These are phyloP conservation scores for Acrodontium crateriforme DNA, from an alignment of 2,329 filamentous ascomycete species.

Conservation along the genomic window DNA sequence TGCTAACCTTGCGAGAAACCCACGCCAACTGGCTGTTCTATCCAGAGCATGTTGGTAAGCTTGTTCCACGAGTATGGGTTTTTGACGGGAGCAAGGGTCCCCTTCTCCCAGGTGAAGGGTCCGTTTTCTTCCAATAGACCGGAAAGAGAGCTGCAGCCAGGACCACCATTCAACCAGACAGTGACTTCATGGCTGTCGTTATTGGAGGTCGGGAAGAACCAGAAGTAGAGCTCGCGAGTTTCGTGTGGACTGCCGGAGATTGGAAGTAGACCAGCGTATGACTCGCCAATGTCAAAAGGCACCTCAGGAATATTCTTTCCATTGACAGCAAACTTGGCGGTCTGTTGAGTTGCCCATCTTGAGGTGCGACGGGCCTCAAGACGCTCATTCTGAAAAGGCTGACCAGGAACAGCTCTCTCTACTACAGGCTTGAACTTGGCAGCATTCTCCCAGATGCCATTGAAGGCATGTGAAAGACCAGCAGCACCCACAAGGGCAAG, in stretches of 20 bases:
- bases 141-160: constrained; percentile 31
- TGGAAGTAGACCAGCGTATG: constrained; percentile 18
- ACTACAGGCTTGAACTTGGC: too few relatives aligned
- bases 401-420: too few relatives aligned
- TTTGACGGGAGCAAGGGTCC: too few relatives aligned
- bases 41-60: constrained; percentile 30
- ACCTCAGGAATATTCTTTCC: constrained; percentile 18
- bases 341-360: too few relatives aligned
- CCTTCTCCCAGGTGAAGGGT: constrained; percentile 23
- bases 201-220: constrained; percentile 35
- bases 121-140: constrained; percentile 34
- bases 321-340: constrained; percentile 15
- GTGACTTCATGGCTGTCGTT: constrained; percentile 27
- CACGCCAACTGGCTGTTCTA: constrained; percentile 37
- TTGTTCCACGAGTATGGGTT: constrained; percentile 30
- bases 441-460: too few relatives aligned
- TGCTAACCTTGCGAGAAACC: constrained; percentile 32
- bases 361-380: too few relatives aligned
- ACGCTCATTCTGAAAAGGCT: too few relatives aligned
- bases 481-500: too few relatives aligned
- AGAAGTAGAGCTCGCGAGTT: constrained; percentile 29
- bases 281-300: constrained; percentile 21
- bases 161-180: constrained; percentile 25
- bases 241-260: constrained; percentile 10
- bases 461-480: too few relatives aligned